Evolutionary conservation across 139 green algal genomes (phyloP), one percentile per base, ranked within the genome.

Genomic region (Desmodesmus armatus): DNA sequence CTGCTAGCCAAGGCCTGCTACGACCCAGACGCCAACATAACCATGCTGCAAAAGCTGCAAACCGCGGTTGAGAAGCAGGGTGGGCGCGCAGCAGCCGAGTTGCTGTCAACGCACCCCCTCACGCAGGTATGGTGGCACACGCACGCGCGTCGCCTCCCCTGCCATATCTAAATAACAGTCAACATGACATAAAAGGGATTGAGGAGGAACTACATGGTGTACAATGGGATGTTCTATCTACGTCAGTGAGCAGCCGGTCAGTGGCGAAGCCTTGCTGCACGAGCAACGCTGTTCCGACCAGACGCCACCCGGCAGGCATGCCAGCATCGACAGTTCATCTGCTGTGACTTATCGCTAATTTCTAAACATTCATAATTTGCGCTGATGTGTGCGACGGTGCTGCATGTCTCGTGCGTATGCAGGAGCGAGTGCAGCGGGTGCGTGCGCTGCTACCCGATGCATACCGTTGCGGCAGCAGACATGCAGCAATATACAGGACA

Each of bases 1-100:
- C 84, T 97, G 47, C 91, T 94, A 73, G 93, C 94, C 7, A 74
- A 87, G 35, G 92, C 94, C 1, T 98, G 94, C 85, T 96, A 93
- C 79, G 84, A 96, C 86, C 94, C 94, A 3, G 35, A 40, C 1
- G 90, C 91, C 47, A 91, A 89, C 37, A 49, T 88, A 37, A 76
- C 29, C 60, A 92, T 94, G 89, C 85, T 94, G 49, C 62, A 86
- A 35, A 92, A 91, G 81, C 86, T 94, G 13, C 73, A 92, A 31
- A 17, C 2, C 2, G 43, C 74, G 55, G 33, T 13, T 0, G 78
- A 29, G 0, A 55, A 31, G 21, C n/a, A 41, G 27, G 67, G 44
- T 13, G 43, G 19, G 43, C 58, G n/a, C 7, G 49, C 49, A 37
- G 47, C 9, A 13, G 67, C 88, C 2, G 88, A 74, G 33, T 88